Conservation (phyloP, 192 early-diverging fungal species). For the Coemansia sp. region DNA sequence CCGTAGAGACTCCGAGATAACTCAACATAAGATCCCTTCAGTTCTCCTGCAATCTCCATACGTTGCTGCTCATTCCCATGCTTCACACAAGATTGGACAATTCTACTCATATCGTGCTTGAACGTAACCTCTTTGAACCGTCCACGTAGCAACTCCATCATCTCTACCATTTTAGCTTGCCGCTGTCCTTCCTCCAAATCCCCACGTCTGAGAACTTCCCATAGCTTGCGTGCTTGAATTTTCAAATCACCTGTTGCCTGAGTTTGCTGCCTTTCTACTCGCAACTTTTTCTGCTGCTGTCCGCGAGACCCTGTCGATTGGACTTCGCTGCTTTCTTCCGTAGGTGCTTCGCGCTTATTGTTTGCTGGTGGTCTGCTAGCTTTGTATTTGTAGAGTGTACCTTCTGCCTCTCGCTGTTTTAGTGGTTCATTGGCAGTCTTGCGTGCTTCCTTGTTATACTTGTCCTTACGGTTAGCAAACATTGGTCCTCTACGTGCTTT, state of each 20-base stretch:
- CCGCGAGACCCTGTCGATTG: conserved; percentile 28
- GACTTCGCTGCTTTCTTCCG: not conserved
- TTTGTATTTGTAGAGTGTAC: not conserved
- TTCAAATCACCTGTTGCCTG: conserved; percentile 70
- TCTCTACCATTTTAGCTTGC: conserved; percentile 64
- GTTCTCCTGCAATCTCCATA: conserved; percentile 74
- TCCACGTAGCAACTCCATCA: conserved; percentile 81
- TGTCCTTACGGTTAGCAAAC: conserved; percentile 4
- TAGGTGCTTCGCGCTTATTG: not conserved
- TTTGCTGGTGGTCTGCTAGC: not conserved
- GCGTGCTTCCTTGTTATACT: conserved; percentile 3
- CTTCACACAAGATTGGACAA: conserved; percentile 91
- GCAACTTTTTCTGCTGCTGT: conserved; percentile 57
- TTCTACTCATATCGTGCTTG: conserved; percentile 93
- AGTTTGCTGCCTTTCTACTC: conserved; percentile 29
- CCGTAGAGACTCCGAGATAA: conserved; percentile 81
- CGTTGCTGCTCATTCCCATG: conserved; percentile 78
- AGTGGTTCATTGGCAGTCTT: not conserved
- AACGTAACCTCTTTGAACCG: conserved; percentile 85
- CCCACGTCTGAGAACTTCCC: conserved; percentile 82
- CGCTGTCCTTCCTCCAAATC: conserved; percentile 66
- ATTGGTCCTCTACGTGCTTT: not conserved
- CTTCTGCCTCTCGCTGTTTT: not conserved
- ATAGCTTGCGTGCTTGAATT: conserved; percentile 70
- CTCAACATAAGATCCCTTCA: conserved; percentile 72